Percentiles rank a stretch among this genome's conserved stretches.
Conservation (phyloP, 495 filamentous ascomycete species). For the Aspergillus biplanus region DNA sequence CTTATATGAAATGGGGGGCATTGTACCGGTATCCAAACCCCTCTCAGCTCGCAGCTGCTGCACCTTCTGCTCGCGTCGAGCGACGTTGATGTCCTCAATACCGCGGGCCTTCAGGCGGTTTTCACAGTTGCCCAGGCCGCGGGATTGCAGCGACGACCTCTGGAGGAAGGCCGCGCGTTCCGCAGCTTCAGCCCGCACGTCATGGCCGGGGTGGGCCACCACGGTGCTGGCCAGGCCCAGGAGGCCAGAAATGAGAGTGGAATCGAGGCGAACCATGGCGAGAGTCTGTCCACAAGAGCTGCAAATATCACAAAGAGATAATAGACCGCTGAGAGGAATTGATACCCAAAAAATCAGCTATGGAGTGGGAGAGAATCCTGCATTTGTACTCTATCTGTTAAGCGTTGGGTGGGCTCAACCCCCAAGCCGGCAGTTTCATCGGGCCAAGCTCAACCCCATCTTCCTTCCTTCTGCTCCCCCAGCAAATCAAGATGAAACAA, state of each 20-base stretch:
- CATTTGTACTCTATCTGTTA: background rate
- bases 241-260: background rate
- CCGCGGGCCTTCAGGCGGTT: slow-evolving; percentile 52
- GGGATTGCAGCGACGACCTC: slow-evolving; percentile 31
- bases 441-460: background rate
- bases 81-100: slow-evolving; percentile 41
- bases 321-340: too few species aligned
- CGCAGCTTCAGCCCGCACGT: slow-evolving; percentile 42
- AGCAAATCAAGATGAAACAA: background rate
- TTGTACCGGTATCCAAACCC: slow-evolving; percentile 25
- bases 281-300: background rate
- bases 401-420: background rate
- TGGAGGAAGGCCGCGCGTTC: slow-evolving; percentile 42
- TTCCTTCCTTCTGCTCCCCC: background rate
- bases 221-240: background rate
- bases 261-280: background rate
- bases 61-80: slow-evolving; percentile 41
- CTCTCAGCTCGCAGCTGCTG: slow-evolving; percentile 35
- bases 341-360: background rate
- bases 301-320: background rate
- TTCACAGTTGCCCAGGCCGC: slow-evolving; percentile 50
- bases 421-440: background rate
- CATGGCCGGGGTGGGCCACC: slow-evolving; percentile 49
- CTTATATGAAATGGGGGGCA: background rate
- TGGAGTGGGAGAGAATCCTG: background rate